Base-by-base conservation (phyloP, 1,284 basidiomycete genomes). In the Cryptococcus hybrid region DNA sequence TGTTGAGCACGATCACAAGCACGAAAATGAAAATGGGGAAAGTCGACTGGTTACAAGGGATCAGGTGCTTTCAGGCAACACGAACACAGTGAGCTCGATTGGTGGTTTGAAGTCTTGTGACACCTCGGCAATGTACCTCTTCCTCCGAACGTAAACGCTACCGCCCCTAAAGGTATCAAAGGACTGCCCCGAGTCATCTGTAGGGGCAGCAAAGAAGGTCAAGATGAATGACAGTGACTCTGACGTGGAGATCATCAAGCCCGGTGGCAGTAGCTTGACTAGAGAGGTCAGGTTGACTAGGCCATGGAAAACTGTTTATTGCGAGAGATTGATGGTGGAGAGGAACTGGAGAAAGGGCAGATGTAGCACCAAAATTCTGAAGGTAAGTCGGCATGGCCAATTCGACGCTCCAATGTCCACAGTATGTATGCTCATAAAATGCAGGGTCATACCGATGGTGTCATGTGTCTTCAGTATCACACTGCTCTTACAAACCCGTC, bases 241-340 rank as follows among this genome's bases (percentile, higher is more conserved):
- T 9, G 68, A 71, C 34, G 51, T 47, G 37, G 55, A 63, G 56
- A 57, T 34, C 35, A 39, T 35, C 47, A 37, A 39, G 53, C 36
- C 8, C 53, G 15, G n/a, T 45, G 30, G 36, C 43, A 13, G 43
- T 30, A 61, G 63, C 15, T 59, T 74, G 52, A 65, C 69, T 1
- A 57, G 70, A 30, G 69, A 74, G 45, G 65, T 70, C 4, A 61
- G 73, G 44, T 59, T 75, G 54, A 77, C 75, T 6, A 59, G 75
- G 50, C 96, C 95, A 0, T 99, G 96, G 96, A 99, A 99, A 78
- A 87, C 89, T 61, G 94, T 99, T n/a, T 99, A 99, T 79, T 93
- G 90, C 75, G 96, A 99, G 76, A 87, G 96, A 13, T 85, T 99
- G 68, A 88, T 88, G 36, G 87, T 99, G 55, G 95, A 98, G 78